Conservation (phyloP, 2,329 filamentous ascomycete species). For the Sporothrix sp. region DNA sequence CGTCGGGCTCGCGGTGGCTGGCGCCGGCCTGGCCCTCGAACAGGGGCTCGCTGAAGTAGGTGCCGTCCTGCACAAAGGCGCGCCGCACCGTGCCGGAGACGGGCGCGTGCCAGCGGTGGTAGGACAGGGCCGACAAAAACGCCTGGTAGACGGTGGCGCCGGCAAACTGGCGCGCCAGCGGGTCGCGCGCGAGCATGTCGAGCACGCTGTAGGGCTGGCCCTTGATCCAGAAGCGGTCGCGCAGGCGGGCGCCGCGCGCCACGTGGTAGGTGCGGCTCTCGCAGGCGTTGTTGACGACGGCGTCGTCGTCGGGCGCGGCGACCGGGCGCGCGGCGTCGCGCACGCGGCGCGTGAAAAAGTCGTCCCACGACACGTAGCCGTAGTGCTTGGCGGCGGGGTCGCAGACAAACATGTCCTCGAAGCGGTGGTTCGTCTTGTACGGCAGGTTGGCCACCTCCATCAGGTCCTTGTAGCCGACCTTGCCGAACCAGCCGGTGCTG, state of each 20-base stretch:
- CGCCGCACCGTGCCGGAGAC: constrained; percentile 51
- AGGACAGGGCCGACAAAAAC: constrained; percentile 56
- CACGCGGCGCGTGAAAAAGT: constrained; percentile 55
- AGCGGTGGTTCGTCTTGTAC: constrained; percentile 32
- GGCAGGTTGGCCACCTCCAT: constrained; percentile 43
- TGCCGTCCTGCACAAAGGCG: constrained; percentile 50
- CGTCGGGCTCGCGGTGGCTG: constrained; percentile 26
- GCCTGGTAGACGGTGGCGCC: constrained; percentile 62
- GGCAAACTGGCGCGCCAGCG: constrained; percentile 43
- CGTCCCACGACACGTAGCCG: constrained; percentile 59
- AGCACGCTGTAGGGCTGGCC: constrained; percentile 55
- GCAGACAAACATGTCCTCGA: constrained; percentile 53
- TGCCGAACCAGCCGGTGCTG: constrained; percentile 45
- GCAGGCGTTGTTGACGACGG: constrained; percentile 51
- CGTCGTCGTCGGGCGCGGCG: constrained; percentile 42
- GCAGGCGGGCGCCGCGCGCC: constrained; percentile 38
- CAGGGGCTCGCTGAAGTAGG: constrained; percentile 55
- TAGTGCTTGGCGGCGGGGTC: constrained; percentile 43
- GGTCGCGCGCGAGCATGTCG: constrained; percentile 53
- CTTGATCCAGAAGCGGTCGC: constrained; percentile 59
- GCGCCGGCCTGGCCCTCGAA: constrained; percentile 23
- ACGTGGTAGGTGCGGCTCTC: constrained; percentile 52
- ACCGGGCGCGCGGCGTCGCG: constrained; percentile 47
- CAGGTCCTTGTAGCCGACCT: constrained; percentile 37
- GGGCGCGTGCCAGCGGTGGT: constrained; percentile 66